Evolutionary conservation across 192 early-diverging fungal species (phyloP).

Genomic region (Dissophora ornata): DNA sequence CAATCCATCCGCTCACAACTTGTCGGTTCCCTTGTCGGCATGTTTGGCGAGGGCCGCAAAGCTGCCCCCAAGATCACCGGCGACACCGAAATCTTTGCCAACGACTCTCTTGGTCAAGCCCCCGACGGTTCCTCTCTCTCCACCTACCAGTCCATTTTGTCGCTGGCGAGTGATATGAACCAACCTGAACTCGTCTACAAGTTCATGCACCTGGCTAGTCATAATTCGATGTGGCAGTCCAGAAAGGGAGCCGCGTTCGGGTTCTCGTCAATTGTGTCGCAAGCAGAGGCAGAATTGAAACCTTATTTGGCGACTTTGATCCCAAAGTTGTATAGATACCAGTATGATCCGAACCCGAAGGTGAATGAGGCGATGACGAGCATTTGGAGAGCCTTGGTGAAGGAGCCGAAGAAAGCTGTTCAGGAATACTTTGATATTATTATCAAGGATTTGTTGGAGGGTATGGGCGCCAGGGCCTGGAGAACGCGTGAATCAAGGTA

Average conservation of each 20-base stretch:
- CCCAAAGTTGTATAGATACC: constrained; percentile 88
- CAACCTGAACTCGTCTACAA: constrained; percentile 94
- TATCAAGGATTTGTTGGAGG: constrained; percentile 79
- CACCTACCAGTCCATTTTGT: constrained; percentile 84
- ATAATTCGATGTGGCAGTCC: constrained; percentile 93
- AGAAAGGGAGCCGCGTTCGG: constrained; percentile 90
- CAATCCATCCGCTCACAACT: constrained; percentile 71
- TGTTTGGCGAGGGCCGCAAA: constrained; percentile 78
- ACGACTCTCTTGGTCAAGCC: constrained; percentile 72
- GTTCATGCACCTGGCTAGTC: constrained; percentile 92
- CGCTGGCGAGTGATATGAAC: constrained; percentile 93
- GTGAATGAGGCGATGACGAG: constrained; percentile 89
- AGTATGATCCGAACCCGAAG: constrained; percentile 91
- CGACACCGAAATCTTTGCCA: constrained; percentile 81
- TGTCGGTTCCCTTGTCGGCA: constrained; percentile 77
- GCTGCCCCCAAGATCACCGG: constrained; percentile 60
- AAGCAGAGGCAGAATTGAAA: constrained; percentile 83
- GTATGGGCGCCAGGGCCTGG: constrained; percentile 87
- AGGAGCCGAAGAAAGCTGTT: constrained; percentile 73
- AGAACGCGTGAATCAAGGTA: constrained; percentile 85
- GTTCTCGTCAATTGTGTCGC: constrained; percentile 81
- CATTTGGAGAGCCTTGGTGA: constrained; percentile 87
- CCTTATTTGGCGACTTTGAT: constrained; percentile 82
- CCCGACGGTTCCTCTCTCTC: constrained; percentile 79
- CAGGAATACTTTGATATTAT: constrained; percentile 86